Evolutionary conservation across 163 green algal genomes (phyloP).

Genomic region (Chlorella variabilis): DNA sequence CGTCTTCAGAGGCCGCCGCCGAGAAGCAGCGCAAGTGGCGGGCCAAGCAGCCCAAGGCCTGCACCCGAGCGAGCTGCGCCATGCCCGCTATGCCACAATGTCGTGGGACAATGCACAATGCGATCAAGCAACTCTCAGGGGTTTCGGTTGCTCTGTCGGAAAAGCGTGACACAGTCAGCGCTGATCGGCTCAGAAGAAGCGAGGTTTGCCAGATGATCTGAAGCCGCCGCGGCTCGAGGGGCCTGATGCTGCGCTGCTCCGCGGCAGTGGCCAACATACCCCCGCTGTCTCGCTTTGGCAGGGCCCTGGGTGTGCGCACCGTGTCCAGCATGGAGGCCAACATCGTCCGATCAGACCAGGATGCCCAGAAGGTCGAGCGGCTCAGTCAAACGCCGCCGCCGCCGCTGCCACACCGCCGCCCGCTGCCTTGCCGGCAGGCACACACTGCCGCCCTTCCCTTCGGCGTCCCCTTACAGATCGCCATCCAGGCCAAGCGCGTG

Average conservation of each 20-base stretch:
- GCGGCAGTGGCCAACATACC: neutral
- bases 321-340: neutral
- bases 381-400: neutral
- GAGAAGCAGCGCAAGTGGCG: conserved; percentile 19
- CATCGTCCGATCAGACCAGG: neutral
- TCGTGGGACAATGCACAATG: neutral
- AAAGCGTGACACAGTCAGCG: too few species aligned
- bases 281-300: neutral
- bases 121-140: too few species aligned
- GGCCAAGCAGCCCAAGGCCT: neutral
- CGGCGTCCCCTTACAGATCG: conserved; percentile 74
- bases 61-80: neutral
- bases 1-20: neutral
- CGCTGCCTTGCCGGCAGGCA: neutral
- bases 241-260: too few species aligned
- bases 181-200: too few species aligned
- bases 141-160: too few species aligned
- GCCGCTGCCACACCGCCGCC: neutral
- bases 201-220: too few species aligned
- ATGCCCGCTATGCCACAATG: neutral
- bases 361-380: neutral
- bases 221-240: too few species aligned
- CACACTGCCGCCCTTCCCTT: neutral
- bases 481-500: conserved; percentile 54
- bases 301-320: neutral